Base-by-base conservation (phyloP, 768 basidiomycete species). In the Tricholomella constricta region DNA sequence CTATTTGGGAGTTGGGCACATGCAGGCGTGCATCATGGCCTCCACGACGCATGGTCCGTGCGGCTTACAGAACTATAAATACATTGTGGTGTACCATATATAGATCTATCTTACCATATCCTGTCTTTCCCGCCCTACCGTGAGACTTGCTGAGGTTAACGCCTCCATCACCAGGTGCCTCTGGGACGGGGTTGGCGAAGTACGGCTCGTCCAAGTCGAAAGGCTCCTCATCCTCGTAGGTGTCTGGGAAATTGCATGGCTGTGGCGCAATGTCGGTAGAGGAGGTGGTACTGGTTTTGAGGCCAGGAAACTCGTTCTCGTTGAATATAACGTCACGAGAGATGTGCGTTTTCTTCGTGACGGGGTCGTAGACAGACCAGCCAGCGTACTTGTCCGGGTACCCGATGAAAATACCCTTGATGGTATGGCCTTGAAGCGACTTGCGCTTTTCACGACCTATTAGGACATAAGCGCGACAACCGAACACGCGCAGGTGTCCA, bases 391-490 rank as follows among this genome's bases (percentile, higher is more conserved):
- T 61, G 6, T 38, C 31, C 0, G 63, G 57, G 40, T 73, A 74
- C 0, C 67, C 71, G 37, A 72, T 41, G 45, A 72, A 70, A 1
- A 71, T 56, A 14, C 65, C 65, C 23, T 63, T 60, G 19, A 56
- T 38, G 6, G 59, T 55, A 14, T 67, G 61, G 0, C 65, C 36
- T 8, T 65, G 43, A 0, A 70, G 49, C 0, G 53, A 59, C 29
- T 51, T 61, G 4, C 61, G 51, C 57, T 72, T 61, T 27, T 73
- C 61, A 53, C 68, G 64, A 41, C 62, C 62, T 1, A 69, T 56
- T 27, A 65, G 66, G 31, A 69, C 70, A 59, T 71, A 73, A 12
- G 69, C 67, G 17, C 57, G 47, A 45, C 69, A 72, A 2, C 75
- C 71, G 51, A 69, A 75, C 2, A 69, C 60, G 8, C 65, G 57